A percentile compares a stretch with the other conserved stretches of the same genome.
phyloP scores from a whole-genome alignment of 2,329 filamentous ascomycete species.

The Talaromyces sp. region DNA sequence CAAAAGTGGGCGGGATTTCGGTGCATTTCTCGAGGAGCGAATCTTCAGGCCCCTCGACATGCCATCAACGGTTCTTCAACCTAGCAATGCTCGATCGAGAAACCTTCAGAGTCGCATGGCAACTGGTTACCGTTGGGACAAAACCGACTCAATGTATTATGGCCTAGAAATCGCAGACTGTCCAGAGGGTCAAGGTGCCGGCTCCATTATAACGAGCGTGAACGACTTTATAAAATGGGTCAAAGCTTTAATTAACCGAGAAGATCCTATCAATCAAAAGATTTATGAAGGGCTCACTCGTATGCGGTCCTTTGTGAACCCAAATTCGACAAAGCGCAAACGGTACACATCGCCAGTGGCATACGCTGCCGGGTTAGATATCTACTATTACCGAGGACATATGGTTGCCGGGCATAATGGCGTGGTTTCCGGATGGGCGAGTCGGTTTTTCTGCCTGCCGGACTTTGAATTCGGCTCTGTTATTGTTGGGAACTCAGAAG shows the following conservation, averaged over 20 bases:
- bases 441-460: conserved; percentile 6
- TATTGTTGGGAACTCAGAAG: conserved; percentile 3
- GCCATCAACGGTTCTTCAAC: conserved; percentile 16
- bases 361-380: conserved; percentile 22
- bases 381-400: conserved; percentile 23
- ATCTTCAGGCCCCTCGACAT: conserved; percentile 3
- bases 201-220: conserved; percentile 33
- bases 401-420: conserved; percentile 26
- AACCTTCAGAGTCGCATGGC: conserved; percentile 30
- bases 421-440: conserved; percentile 20
- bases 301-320: conserved; percentile 2
- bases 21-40: conserved; percentile 25
- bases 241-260: conserved; percentile 22
- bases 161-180: conserved; percentile 21
- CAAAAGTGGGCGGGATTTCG: conserved; percentile 33
- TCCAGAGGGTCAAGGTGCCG: conserved; percentile 36
- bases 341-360: conserved; percentile 18
- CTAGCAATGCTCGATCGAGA: conserved; percentile 26
- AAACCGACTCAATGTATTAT: conserved; percentile 18
- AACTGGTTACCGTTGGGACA: conserved; percentile 38
- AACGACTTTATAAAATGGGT: conserved; percentile 27
- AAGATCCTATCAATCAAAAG: conserved; percentile 18
- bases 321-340: background rate
- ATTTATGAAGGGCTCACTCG: conserved; percentile 1
- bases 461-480: conserved; percentile 1